Percentiles rank a stretch among this genome's conserved stretches.
phyloP scores from a whole-genome alignment of 805 yeast genomes.

The Teunomyces funiuensis region DNA sequence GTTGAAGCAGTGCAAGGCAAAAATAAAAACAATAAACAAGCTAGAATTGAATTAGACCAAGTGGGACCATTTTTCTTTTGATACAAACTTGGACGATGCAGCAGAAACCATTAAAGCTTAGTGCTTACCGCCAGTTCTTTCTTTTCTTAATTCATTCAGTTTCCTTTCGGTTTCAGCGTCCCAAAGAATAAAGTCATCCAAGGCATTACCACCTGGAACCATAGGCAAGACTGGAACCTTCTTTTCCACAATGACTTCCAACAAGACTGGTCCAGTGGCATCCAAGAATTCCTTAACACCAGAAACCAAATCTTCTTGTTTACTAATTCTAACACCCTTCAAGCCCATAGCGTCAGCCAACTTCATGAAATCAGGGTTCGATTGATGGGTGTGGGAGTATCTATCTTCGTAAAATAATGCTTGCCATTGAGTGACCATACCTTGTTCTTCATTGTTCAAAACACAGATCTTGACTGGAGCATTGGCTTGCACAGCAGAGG shows the following conservation, averaged over 20 bases:
- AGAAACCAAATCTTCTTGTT: conserved; percentile 57
- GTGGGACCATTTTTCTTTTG: neutral
- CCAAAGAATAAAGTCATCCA: conserved; percentile 87
- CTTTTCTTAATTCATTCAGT: conserved; percentile 55
- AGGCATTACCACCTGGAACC: conserved; percentile 95
- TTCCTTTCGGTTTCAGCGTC: conserved; percentile 79
- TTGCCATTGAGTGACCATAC: conserved; percentile 99
- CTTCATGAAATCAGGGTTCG: conserved; percentile 90
- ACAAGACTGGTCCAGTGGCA: conserved; percentile 76
- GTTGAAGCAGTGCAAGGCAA: neutral
- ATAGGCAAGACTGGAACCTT: conserved; percentile 96
- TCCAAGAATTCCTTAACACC: conserved; percentile 66
- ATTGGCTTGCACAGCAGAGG: conserved; percentile 90
- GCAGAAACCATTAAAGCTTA: conserved; percentile 20
- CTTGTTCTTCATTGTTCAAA: conserved; percentile 97
- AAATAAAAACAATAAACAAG: conserved; percentile 4
- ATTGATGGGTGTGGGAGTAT: conserved; percentile 96
- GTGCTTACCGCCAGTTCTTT: conserved; percentile 74
- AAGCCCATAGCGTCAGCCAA: conserved; percentile 94
- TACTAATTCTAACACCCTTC: conserved; percentile 71
- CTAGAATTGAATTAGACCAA: conserved; percentile 3
- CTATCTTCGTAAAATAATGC: conserved; percentile 94
- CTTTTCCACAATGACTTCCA: conserved; percentile 89
- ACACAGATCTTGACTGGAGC: conserved; percentile 89
- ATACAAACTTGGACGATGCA: neutral